Evolutionary conservation across 148 eudicot species (phyloP), one percentile per base, ranked within the genome.

Genomic region (Camellia granthamiana): DNA sequence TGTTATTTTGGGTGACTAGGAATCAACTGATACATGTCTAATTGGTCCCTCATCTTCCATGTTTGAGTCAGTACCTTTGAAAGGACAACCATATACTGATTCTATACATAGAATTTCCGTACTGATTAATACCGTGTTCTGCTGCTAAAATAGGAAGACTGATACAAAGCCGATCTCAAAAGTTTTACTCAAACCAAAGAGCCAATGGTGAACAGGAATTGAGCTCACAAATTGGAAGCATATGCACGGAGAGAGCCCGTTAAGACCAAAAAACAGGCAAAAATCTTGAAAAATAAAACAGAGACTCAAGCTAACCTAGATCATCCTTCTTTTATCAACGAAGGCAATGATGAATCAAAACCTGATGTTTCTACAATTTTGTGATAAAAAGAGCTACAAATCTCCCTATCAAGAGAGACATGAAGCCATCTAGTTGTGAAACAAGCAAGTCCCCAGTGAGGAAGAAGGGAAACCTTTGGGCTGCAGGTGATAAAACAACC

Each of bases 1-100:
- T 75, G 95, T 95, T 52, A 93, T 95, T 72, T 81, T 95, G 79
- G 94, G 91, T 61, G 89, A 89, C 85, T 86, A 89, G 83, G 87
- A 77, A 72, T 90, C 98, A 63, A 87, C 86, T 74, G 89, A 88
- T 68, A 44, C 70, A 59, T 97, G 99, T 98, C 85, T 97, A 61
- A 88, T 83, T 78, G 92, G 92, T 68, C 84, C 95, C 49, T 67
- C 90, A 21, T 85, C 88, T 82, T 81, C 90, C 82, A 97, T 88
- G 64, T 85, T 89, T 77, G 89, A 77, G 78, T 60, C 88, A 51
- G 42, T 49, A 30, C 38, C 38, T 30, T 30, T 30, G 38, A 30
- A 30, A 30, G 38, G 38, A 30, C 38, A 30, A 30, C 38, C 38
- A 30, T 1, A 30, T 30, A 30, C 1, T 30, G 38, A 30, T 30